phyloP scores from a whole-genome alignment of 1,284 basidiomycete genomes.

The Pascua sp. region DNA sequence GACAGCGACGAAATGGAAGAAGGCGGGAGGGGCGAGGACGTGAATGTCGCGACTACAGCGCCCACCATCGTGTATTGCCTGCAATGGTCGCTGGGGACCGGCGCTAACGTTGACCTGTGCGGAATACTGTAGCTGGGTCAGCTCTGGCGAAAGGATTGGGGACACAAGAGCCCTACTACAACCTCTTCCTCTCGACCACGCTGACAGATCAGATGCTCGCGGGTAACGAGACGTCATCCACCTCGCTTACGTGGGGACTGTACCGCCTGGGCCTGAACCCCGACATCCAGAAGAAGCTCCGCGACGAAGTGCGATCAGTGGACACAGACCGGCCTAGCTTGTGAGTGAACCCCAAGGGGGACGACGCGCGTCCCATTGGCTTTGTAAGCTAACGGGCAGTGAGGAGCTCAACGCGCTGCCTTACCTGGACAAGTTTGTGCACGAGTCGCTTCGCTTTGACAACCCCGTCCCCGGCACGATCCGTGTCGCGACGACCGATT shows the following conservation, averaged over 20 bases:
- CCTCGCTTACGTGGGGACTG: constrained; percentile 68
- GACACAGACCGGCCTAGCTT: constrained; percentile 38
- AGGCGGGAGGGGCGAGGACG: too few relatives aligned
- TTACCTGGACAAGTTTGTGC: constrained; percentile 63
- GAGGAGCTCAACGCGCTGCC: constrained; percentile 50
- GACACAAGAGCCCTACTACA: too few relatives aligned
- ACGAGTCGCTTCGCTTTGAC: constrained; percentile 64
- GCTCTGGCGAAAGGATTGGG: too few relatives aligned
- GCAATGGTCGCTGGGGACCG: too few relatives aligned
- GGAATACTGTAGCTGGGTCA: too few relatives aligned
- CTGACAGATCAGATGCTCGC: constrained; percentile 36
- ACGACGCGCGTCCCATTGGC: too few relatives aligned
- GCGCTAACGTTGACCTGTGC: too few relatives aligned
- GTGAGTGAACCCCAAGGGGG: too few relatives aligned
- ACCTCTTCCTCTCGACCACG: neutral
- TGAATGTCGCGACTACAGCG: neutral
- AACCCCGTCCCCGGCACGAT: constrained; percentile 65
- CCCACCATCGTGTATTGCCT: too few relatives aligned
- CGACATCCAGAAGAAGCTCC: constrained; percentile 57
- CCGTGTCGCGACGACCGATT: constrained; percentile 58
- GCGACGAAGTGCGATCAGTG: constrained; percentile 54
- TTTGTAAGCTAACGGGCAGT: too few relatives aligned
- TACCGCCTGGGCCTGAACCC: constrained; percentile 61
- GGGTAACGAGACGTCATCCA: constrained; percentile 75
- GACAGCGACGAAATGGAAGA: too few relatives aligned